Evolutionary conservation across 2,329 filamentous ascomycete genomes (phyloP).

Genomic region (Monosporascus sp.): DNA sequence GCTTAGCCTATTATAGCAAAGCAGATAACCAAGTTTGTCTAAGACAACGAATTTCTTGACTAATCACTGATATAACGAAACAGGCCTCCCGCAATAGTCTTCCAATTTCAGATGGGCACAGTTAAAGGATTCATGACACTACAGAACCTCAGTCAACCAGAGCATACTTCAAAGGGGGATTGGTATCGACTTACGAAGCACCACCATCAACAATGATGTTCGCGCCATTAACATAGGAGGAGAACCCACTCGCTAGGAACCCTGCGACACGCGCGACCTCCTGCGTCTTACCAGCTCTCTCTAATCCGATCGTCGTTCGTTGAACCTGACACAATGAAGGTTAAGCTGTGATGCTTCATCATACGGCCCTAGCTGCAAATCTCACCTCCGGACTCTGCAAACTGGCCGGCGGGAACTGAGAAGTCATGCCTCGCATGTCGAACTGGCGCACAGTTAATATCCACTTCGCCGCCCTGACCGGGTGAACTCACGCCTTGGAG

Average conservation of each 20-base stretch:
- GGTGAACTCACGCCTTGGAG: constrained; percentile 33
- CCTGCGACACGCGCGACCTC: constrained; percentile 57
- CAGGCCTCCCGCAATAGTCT: too few species aligned
- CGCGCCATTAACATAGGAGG: constrained; percentile 55
- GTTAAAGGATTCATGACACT: constrained; percentile 36
- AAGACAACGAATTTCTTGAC: too few species aligned
- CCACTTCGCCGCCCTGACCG: not conserved
- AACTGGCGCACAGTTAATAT: constrained; percentile 23
- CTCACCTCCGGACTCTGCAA: constrained; percentile 43
- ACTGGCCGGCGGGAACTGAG: constrained; percentile 49
- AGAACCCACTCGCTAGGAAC: constrained; percentile 58
- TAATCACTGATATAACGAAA: too few species aligned
- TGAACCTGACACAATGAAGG: constrained; percentile 28
- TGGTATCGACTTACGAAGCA: constrained; percentile 30
- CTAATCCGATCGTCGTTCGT: constrained; percentile 48
- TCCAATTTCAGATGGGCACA: constrained; percentile 29
- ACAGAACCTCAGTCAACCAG: constrained; percentile 8
- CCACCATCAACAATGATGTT: constrained; percentile 60
- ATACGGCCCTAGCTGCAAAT: not conserved
- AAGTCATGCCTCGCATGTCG: constrained; percentile 43
- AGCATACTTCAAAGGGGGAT: not conserved
- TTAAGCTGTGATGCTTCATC: not conserved
- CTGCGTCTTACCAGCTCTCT: constrained; percentile 49
- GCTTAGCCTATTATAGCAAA: too few species aligned
- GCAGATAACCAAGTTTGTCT: too few species aligned